Evolutionary conservation across 257 asterid species (phyloP), one percentile per base, ranked within the genome.

Genomic region (Paraleonurus japonicus): DNA sequence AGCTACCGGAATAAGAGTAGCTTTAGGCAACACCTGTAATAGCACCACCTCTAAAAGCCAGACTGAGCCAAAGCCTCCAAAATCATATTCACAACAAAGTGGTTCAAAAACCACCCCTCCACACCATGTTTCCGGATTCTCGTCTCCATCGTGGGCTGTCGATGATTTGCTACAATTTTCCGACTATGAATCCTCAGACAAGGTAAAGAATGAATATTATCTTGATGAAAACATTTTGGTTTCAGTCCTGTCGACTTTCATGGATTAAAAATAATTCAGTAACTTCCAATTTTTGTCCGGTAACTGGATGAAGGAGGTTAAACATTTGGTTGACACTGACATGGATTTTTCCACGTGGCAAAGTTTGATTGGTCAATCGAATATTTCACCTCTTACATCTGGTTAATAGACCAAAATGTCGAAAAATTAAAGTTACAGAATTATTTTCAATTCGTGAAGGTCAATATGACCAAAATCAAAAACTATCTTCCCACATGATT

Each of bases 1-100:
- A 73, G 99, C 99, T 7, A 89, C 99, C 1, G 99, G 99, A 30
- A 91, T 94, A 57, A 85, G 93, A 51, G 99, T 94, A n/a, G 97
- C 96, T 53, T 63, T 94, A 80, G 85, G 80, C 71, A 71, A 82
- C 55, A 77, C 79, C 30, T 87, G 95, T 37, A 84, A 74, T 65
- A 81, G 80, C 54, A 89, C 80, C 8, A 65, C 47, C 20, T 37
- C 47, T 27, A 80, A 69, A 26, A 78, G 33, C 76, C 80, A 82
- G 8, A 7, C 48, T 8, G 88, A 87, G 61, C 91, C 96, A n/a
- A 85, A 78, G 75, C 95, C 97, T 26, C 95, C 97, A 5, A 81
- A 81, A 24, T 81, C 78, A 1, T 79, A 61, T 50, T 17, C 84
- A 0, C 87, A 80, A 54, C 89, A 81, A 61, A 51, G 30, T 65